These are phyloP conservation scores for Asterophora lycoperdoides DNA, from an alignment of 768 basidiomycete genomes.

Conservation along the genomic window DNA sequence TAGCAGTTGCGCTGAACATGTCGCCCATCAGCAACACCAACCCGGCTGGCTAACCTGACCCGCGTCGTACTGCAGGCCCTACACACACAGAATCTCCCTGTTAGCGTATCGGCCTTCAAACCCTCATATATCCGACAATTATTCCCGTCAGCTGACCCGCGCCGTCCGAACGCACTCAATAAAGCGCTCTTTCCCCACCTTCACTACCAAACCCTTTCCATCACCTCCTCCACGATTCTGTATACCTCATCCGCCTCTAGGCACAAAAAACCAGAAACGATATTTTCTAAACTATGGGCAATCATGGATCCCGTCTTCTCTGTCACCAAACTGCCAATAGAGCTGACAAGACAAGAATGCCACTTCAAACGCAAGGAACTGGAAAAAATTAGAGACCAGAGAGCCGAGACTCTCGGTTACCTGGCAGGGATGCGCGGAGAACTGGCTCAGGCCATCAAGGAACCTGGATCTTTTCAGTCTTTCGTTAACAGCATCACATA, in stretches of 20 bases:
- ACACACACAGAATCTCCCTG: constrained; percentile 39
- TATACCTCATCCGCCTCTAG: constrained; percentile 5
- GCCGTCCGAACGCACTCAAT: constrained; percentile 49
- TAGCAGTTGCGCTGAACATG: not conserved
- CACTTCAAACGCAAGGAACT: constrained; percentile 53
- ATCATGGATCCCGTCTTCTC: constrained; percentile 20
- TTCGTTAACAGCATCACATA: constrained; percentile 16
- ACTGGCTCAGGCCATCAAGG: constrained; percentile 32
- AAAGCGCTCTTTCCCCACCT: constrained; percentile 64
- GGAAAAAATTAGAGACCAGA: constrained; percentile 60
- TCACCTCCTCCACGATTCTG: constrained; percentile 17
- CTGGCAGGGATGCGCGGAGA: constrained; percentile 52
- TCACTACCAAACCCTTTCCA: constrained; percentile 17
- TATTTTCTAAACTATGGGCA: constrained; percentile 11
- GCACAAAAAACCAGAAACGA: constrained; percentile 1
- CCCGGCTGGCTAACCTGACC: constrained; percentile 34
- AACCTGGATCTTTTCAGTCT: constrained; percentile 16
- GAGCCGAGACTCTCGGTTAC: constrained; percentile 62
- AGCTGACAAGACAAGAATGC: constrained; percentile 67
- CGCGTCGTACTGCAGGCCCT: constrained; percentile 39
- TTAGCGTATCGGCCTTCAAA: constrained; percentile 42
- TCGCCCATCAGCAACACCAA: constrained; percentile 39
- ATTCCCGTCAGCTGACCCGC: constrained; percentile 40
- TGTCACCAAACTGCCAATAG: constrained; percentile 47
- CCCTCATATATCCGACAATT: constrained; percentile 45